Evolutionary conservation across 768 basidiomycete genomes (phyloP).

Genomic region (Holtermannia corniformis): DNA sequence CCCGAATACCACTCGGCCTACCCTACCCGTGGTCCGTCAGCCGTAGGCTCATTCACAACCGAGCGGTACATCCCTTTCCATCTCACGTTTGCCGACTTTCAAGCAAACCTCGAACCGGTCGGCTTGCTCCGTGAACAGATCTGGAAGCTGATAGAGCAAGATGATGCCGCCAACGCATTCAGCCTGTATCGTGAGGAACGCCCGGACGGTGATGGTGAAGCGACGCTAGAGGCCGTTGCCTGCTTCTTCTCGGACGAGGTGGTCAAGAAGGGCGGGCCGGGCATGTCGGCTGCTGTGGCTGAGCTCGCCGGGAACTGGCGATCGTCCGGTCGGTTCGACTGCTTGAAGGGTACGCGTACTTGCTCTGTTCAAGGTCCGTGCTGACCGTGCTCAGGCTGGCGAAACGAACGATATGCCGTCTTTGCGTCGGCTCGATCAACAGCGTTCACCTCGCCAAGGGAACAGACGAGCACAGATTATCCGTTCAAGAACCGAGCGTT

Average conservation of each 20-base stretch:
- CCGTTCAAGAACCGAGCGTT: conserved; percentile 58
- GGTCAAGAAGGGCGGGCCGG: conserved; percentile 12
- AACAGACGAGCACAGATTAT: neutral
- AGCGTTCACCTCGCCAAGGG: conserved; percentile 2
- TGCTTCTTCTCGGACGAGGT: conserved; percentile 21
- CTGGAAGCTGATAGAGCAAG: conserved; percentile 3
- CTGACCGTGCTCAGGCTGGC: conserved; percentile 70
- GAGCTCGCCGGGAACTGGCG: conserved; percentile 34
- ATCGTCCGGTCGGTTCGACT: conserved; percentile 35
- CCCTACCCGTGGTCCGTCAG: conserved; percentile 10
- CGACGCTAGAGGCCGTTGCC: neutral
- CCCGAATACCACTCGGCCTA: conserved; percentile 10
- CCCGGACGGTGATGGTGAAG: conserved; percentile 1
- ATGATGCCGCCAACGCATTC: conserved; percentile 17
- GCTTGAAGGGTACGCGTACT: no score
- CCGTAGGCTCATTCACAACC: conserved; percentile 1
- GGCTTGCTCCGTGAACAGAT: conserved; percentile 39
- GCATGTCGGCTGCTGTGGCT: conserved; percentile 16
- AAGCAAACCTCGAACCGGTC: conserved; percentile 36
- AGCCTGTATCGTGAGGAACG: conserved; percentile 17
- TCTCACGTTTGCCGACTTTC: conserved; percentile 24
- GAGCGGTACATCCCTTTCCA: conserved; percentile 31
- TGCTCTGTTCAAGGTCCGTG: no score
- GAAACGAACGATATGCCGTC: conserved; percentile 65
- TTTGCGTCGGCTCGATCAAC: conserved; percentile 36